These are phyloP conservation scores for Vigna angularis DNA, from an alignment of 306 rosid genomes.

Conservation along the genomic window DNA sequence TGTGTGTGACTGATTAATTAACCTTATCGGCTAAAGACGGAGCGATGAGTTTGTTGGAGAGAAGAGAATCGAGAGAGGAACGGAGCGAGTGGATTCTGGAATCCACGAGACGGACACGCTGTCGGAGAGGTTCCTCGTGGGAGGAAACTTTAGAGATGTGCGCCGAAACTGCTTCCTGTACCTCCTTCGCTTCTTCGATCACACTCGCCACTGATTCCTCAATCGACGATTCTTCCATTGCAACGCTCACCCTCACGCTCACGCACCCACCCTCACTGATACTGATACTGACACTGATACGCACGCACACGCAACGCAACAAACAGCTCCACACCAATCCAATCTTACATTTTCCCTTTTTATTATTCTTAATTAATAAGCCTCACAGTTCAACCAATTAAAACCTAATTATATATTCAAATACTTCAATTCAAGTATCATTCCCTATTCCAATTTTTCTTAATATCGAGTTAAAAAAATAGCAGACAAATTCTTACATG, in stretches of 20 bases:
- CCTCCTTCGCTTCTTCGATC: constrained; percentile 75
- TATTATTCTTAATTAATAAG: background rate
- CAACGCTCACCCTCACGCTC: background rate
- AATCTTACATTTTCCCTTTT: background rate
- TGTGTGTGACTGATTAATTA: background rate
- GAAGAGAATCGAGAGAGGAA: constrained; percentile 63
- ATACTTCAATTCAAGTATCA: too few relatives aligned
- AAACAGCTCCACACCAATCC: background rate
- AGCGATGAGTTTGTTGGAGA: constrained; percentile 56
- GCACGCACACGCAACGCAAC: background rate
- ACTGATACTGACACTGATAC: background rate
- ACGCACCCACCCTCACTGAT: background rate
- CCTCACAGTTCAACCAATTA: background rate
- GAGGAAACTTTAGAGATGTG: constrained; percentile 53
- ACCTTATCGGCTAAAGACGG: constrained; percentile 75
- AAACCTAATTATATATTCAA: background rate
- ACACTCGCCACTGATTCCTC: constrained; percentile 66
- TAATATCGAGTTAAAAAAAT: too few relatives aligned
- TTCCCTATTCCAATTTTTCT: background rate
- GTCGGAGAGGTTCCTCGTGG: constrained; percentile 83
- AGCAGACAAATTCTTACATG: too few relatives aligned
- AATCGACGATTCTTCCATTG: constrained; percentile 41
- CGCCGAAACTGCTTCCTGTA: constrained; percentile 68
- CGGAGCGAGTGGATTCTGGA: constrained; percentile 73
- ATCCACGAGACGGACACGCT: constrained; percentile 65